A percentile compares a stretch with the other conserved stretches of the same genome.
Conservation (phyloP, 2,329 filamentous ascomycete genomes). For the Apiospora aurea region DNA sequence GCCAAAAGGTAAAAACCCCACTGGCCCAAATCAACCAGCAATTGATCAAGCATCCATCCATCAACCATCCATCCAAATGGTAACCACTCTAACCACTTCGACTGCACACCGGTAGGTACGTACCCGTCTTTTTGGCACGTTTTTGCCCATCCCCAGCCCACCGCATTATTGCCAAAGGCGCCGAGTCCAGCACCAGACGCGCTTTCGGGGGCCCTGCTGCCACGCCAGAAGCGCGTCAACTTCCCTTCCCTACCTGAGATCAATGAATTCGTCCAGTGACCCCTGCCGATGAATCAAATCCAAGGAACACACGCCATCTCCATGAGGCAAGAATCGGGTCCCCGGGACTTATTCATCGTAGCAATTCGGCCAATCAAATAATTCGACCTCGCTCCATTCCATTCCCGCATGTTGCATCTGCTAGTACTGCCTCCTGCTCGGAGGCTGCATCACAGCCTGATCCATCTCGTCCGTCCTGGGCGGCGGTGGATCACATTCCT, state of each 20-base stretch:
- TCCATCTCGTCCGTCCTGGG: background rate
- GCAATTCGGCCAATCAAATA: conserved; percentile 18
- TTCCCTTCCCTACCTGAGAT: background rate
- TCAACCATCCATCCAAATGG: background rate
- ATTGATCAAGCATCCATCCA: background rate
- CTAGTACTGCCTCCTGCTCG: background rate
- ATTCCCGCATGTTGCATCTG: background rate
- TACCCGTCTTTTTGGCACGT: background rate
- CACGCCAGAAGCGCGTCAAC: background rate
- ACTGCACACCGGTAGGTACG: background rate
- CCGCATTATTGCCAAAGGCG: background rate
- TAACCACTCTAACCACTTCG: background rate
- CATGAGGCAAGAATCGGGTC: conserved; percentile 1
- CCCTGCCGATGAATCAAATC: background rate
- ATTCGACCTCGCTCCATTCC: background rate
- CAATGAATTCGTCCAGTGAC: background rate
- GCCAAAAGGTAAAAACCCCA: background rate
- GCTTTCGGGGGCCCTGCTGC: background rate
- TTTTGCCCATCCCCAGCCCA: background rate
- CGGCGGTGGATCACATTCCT: conserved; percentile 3
- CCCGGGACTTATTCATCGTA: background rate
- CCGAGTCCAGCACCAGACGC: background rate
- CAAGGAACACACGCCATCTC: background rate
- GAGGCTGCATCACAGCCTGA: conserved; percentile 1
- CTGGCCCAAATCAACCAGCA: background rate